Conservation (phyloP, 768 basidiomycete genomes). For the Lepiota subincarnata region DNA sequence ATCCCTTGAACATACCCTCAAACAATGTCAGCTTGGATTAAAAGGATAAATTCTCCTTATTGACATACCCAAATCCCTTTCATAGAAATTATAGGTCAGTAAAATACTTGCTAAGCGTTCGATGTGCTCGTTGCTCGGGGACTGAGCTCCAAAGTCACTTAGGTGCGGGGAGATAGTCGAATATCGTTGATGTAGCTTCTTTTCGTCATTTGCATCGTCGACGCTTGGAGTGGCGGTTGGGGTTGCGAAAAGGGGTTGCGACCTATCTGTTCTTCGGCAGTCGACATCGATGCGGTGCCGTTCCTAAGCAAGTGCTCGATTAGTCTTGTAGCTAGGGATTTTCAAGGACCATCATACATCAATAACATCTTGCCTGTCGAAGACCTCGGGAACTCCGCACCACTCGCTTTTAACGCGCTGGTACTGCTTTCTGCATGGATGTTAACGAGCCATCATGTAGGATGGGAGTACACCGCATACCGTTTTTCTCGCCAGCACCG, state of each 20-base stretch:
- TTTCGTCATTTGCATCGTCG: slow-evolving; percentile 46
- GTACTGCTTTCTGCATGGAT: slow-evolving; percentile 55
- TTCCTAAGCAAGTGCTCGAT: slow-evolving; percentile 41
- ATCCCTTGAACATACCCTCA: slow-evolving; percentile 97
- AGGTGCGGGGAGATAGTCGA: slow-evolving; percentile 74
- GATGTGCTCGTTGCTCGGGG: slow-evolving; percentile 88
- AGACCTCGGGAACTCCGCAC: slow-evolving; percentile 80
- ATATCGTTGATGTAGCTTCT: slow-evolving; percentile 48
- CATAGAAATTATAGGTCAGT: slow-evolving; percentile 87
- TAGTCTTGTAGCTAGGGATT: slow-evolving; percentile 5
- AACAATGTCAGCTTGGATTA: background rate
- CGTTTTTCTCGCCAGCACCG: slow-evolving; percentile 59
- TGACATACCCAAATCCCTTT: slow-evolving; percentile 77
- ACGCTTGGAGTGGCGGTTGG: slow-evolving; percentile 25
- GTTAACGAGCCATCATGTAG: background rate
- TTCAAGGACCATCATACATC: slow-evolving; percentile 50
- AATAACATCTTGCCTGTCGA: slow-evolving; percentile 71
- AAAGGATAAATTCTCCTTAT: slow-evolving; percentile 10
- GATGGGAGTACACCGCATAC: slow-evolving; percentile 30
- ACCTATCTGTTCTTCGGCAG: slow-evolving; percentile 92
- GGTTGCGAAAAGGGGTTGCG: slow-evolving; percentile 81
- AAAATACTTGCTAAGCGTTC: slow-evolving; percentile 83
- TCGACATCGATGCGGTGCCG: slow-evolving; percentile 96
- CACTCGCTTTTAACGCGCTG: slow-evolving; percentile 71
- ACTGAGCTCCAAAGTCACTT: slow-evolving; percentile 78